Conservation (phyloP, 2,329 filamentous ascomycete genomes). For the Zymoseptoria passerinii region DNA sequence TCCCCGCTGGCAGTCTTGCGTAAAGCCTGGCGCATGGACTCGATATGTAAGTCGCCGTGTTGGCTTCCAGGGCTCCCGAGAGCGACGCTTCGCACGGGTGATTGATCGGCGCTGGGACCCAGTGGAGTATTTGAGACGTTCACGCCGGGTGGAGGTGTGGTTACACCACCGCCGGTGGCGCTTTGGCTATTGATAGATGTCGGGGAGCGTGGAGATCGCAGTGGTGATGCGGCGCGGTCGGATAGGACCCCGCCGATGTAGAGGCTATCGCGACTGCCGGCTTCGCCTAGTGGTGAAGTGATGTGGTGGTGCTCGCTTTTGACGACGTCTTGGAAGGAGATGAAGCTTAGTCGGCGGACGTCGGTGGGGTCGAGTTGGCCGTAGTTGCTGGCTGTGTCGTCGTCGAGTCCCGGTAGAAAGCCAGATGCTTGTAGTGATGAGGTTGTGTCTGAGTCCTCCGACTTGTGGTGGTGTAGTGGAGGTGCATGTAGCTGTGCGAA, state of each 20-base stretch:
- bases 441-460: constrained; percentile 31
- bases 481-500: constrained; percentile 19
- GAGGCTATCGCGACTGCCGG: constrained; percentile 60
- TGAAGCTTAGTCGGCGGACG: constrained; percentile 79
- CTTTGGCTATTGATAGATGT: constrained; percentile 15
- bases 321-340: constrained; percentile 93
- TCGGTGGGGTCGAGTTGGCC: constrained; percentile 69
- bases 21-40: constrained; percentile 88
- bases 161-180: constrained; percentile 14
- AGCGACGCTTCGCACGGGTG: constrained; percentile 11
- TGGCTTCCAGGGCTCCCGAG: constrained; percentile 23
- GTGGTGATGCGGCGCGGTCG: constrained; percentile 69
- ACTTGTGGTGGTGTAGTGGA: constrained; percentile 6
- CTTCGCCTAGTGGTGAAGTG: constrained; percentile 33
- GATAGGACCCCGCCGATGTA: constrained; percentile 35
- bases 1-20: constrained; percentile 79
- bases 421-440: constrained; percentile 81
- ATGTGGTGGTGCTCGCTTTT: constrained; percentile 59
- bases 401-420: constrained; percentile 54
- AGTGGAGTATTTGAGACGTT: constrained; percentile 12
- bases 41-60: constrained; percentile 70
- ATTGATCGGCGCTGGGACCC: constrained; percentile 11
- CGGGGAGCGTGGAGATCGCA: constrained; percentile 56
- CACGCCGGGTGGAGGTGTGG: constrained; percentile 44
- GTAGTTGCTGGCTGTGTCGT: constrained; percentile 66